A percentile compares a stretch with the other conserved stretches of the same genome.
These are phyloP conservation scores for Neofusicoccum parvum DNA, from an alignment of 2,329 filamentous ascomycete species.

Conservation along the genomic window DNA sequence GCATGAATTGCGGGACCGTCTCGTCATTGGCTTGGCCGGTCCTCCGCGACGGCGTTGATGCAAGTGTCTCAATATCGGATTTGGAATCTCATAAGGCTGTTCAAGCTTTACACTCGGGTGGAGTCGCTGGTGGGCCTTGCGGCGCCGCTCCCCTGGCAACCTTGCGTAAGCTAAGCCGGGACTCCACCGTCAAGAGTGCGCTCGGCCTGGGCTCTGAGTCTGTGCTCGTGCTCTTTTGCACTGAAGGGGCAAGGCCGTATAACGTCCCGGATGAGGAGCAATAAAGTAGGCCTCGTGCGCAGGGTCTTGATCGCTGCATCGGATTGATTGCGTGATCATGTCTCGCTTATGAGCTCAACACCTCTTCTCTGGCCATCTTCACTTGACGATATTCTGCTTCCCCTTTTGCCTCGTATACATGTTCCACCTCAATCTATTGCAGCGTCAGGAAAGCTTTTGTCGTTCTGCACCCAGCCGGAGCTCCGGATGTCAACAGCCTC, in stretches of 20 bases:
- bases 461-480: too few relatives aligned
- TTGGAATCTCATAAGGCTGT: slow-evolving; percentile 63
- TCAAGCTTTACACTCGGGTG: slow-evolving; percentile 52
- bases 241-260: slow-evolving; percentile 64
- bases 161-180: slow-evolving; percentile 51
- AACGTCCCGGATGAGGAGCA: not conserved
- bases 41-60: slow-evolving; percentile 61
- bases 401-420: not conserved
- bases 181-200: slow-evolving; percentile 36
- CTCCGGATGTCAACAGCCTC: too few relatives aligned
- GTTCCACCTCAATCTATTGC: too few relatives aligned
- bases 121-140: slow-evolving; percentile 62
- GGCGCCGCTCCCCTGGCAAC: slow-evolving; percentile 63
- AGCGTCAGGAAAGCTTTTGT: too few relatives aligned
- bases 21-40: slow-evolving; percentile 67
- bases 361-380: not conserved
- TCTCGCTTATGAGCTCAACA: not conserved
- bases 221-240: slow-evolving; percentile 67
- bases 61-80: slow-evolving; percentile 63
- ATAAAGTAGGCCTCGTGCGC: not conserved
- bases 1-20: slow-evolving; percentile 72
- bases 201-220: slow-evolving; percentile 49
- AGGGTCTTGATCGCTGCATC: not conserved
- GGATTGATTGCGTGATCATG: not conserved
- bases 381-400: not conserved